phyloP scores from a whole-genome alignment of 768 basidiomycete genomes.

The Chalciporus piperatus region DNA sequence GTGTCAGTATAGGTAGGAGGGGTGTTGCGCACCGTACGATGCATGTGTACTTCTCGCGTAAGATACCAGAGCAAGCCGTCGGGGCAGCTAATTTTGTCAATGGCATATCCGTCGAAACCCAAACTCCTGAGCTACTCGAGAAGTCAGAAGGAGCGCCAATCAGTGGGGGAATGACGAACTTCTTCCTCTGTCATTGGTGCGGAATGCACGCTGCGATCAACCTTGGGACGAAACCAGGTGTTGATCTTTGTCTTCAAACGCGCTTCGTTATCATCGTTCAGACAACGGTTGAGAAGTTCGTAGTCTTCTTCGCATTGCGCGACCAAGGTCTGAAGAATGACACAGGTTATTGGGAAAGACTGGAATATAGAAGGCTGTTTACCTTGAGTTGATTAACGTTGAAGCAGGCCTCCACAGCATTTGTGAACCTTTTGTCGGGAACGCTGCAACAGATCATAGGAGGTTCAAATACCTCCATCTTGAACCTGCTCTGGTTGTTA shows the following conservation, averaged over 20 bases:
- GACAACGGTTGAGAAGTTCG: slow-evolving; percentile 58
- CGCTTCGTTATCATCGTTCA: slow-evolving; percentile 60
- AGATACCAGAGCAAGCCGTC: slow-evolving; percentile 73
- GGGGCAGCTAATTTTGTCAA: slow-evolving; percentile 79
- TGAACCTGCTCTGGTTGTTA: slow-evolving; percentile 60
- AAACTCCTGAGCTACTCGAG: slow-evolving; percentile 49
- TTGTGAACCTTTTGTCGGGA: slow-evolving; percentile 56
- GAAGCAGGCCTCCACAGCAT: slow-evolving; percentile 76
- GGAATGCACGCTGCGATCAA: slow-evolving; percentile 33
- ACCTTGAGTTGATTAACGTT: slow-evolving; percentile 61
- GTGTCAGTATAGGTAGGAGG: not conserved
- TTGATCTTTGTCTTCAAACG: slow-evolving; percentile 55
- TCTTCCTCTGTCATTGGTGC: slow-evolving; percentile 62
- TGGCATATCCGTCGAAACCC: slow-evolving; percentile 80
- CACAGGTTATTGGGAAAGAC: not conserved
- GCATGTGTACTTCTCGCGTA: slow-evolving; percentile 57
- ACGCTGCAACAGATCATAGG: slow-evolving; percentile 71
- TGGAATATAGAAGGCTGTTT: slow-evolving; percentile 8
- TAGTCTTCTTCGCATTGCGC: slow-evolving; percentile 83
- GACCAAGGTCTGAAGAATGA: slow-evolving; percentile 67
- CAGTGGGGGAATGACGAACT: slow-evolving; percentile 36
- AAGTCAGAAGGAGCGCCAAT: not conserved
- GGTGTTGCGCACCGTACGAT: slow-evolving; percentile 59
- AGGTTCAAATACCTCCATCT: slow-evolving; percentile 84
- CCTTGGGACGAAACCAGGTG: slow-evolving; percentile 60